Conservation (phyloP, 495 filamentous ascomycete genomes). For the Aspergillus ostianus region DNA sequence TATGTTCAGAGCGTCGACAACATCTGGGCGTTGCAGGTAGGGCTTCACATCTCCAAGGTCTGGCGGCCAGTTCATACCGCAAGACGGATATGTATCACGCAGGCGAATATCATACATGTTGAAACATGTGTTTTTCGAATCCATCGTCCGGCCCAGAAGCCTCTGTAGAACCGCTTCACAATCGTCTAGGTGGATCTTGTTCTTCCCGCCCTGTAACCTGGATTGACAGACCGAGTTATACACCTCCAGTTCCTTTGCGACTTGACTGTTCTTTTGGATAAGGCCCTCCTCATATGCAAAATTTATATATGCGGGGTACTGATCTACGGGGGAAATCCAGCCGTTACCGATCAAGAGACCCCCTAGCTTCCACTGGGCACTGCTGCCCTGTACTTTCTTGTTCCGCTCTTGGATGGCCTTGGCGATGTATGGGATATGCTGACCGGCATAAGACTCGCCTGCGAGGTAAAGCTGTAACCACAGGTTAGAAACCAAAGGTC, state of each 20-base stretch:
- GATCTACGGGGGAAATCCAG: slow-evolving; percentile 87
- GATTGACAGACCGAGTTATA: slow-evolving; percentile 65
- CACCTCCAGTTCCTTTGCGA: slow-evolving; percentile 64
- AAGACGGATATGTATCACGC: slow-evolving; percentile 66
- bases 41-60: slow-evolving; percentile 74
- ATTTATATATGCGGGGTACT: slow-evolving; percentile 84
- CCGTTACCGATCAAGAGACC: slow-evolving; percentile 95
- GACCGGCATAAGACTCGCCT: slow-evolving; percentile 94
- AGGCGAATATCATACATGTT: slow-evolving; percentile 97
- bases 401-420: slow-evolving; percentile 85
- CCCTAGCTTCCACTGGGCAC: slow-evolving; percentile 68
- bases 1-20: slow-evolving; percentile 76
- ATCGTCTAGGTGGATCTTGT: slow-evolving; percentile 60
- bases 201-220: slow-evolving; percentile 50
- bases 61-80: slow-evolving; percentile 95
- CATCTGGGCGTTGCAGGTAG: slow-evolving; percentile 81
- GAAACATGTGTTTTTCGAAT: slow-evolving; percentile 58
- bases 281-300: slow-evolving; percentile 75
- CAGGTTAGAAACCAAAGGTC: slow-evolving; percentile 28
- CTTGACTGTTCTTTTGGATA: slow-evolving; percentile 61
- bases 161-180: slow-evolving; percentile 76
- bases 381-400: slow-evolving; percentile 32
- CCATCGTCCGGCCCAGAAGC: slow-evolving; percentile 61
- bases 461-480: slow-evolving; percentile 76
- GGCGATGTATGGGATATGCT: slow-evolving; percentile 96